Evolutionary conservation across 2,329 filamentous ascomycete genomes (phyloP), one percentile per base, ranked within the genome.

Genomic region (Geosmithia putterillii): DNA sequence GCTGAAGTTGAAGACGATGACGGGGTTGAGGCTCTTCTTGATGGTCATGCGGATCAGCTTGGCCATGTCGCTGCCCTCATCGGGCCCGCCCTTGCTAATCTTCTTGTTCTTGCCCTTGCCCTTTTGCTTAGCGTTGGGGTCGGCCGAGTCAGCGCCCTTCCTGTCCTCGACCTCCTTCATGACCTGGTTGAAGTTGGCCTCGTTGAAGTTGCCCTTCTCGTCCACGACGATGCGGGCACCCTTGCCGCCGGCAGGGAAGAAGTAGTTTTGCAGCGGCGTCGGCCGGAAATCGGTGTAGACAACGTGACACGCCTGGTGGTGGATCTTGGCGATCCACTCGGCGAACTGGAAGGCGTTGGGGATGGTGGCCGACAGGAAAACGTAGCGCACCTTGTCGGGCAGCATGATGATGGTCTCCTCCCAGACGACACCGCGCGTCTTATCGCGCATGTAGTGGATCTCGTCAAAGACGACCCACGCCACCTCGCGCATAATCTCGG

Each of bases 11-110:
- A 98, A 98, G 35, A 98, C 88, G 58, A 98, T 98, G 54, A 96
- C 92, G 0, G 92, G 92, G 56, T 98, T 95, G 65, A 92, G 94
- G 58, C 85, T 92, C 68, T 89, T 95, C 65, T 86, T 75, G 82
- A 98, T 94, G 53, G 96, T 94, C 92, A 98, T 98, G 63, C 85
- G 86, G 51, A 98, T 85, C 55, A 98, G 95, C 71, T 95, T 96
- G 69, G 87, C 88, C 48, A 98, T 95, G 63, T 98, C 92, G 1
- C 77, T 75, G 18, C 80, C 81, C 22, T 74, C 78, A 47, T 83
- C 74, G 37, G 76, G 74, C n/a, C 85, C 85, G 41, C 88, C 88
- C 64, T 94, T 95, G 63, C 90, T 88, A 4, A 79, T 80, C 64
- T 84, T 90, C 70, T 95, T 95, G 58, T 94, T 82, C 60, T 90